Percentiles rank a stretch among this genome's conserved stretches.
Conservation (phyloP, 306 rosid species). For the Acacia acuminata region DNA sequence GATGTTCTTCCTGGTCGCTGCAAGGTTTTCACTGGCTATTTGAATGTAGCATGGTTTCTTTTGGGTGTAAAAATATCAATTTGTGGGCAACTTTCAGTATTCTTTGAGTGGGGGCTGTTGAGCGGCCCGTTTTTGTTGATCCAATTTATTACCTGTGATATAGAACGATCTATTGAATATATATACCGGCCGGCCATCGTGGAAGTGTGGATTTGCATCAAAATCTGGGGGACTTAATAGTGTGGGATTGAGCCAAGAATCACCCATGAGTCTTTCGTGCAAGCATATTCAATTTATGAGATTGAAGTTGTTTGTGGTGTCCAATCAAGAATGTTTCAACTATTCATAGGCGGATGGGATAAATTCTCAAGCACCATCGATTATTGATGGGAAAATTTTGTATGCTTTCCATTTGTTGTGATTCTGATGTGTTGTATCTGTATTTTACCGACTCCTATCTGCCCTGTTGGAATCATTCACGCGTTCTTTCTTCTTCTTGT, state of each 20-base stretch:
- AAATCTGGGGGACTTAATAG: not conserved
- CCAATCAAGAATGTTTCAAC: conserved; percentile 17
- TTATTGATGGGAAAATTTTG: conserved; percentile 3
- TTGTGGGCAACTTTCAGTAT: conserved; percentile 40
- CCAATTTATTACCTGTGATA: conserved; percentile 38
- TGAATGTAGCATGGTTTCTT: conserved; percentile 36
- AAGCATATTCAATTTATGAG: conserved; percentile 27
- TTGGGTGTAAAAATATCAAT: conserved; percentile 45
- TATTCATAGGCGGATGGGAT: conserved; percentile 14
- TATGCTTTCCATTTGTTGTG: conserved; percentile 12
- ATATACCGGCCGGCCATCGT: conserved; percentile 38
- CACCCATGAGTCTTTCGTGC: conserved; percentile 30
- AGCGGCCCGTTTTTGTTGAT: conserved; percentile 34
- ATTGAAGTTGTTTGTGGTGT: conserved; percentile 7
- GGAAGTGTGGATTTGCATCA: conserved; percentile 32
- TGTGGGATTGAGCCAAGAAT: conserved; percentile 35
- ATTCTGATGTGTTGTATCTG: conserved; percentile 7
- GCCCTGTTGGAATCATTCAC: not conserved
- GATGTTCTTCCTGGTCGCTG: conserved; percentile 38
- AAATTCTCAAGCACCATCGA: not conserved
- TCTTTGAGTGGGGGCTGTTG: conserved; percentile 39
- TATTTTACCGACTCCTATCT: not conserved
- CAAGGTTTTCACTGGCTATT: conserved; percentile 35
- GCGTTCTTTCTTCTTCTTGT: not conserved
- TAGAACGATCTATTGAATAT: conserved; percentile 40